Evolutionary conservation across 2,329 filamentous ascomycete genomes (phyloP), one percentile per base, ranked within the genome.

Genomic region (Ramularia endophylla): DNA sequence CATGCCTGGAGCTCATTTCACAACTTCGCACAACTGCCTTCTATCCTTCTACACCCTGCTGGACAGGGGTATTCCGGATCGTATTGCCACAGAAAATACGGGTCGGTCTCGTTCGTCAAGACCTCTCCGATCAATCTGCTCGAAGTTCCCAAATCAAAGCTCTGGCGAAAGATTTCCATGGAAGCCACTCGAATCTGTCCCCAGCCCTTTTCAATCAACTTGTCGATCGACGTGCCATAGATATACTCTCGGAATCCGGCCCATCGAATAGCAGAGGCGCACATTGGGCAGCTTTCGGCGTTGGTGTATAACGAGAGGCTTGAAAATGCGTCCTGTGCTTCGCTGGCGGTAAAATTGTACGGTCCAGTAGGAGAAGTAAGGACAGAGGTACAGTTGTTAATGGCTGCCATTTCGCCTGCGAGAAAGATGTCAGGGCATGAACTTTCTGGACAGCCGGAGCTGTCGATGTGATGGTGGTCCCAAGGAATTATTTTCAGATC

Each of bases 221-320:
- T 63, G 17, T 68, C 61, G 44, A 75, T 73, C 18, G 64, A 69
- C 1, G 72, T 76, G 5, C 73, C 73, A 50, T 71, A 78, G 6
- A 78, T 65, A 52, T 73, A 74, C 57, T 77, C 75, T 27, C 61
- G 64, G 60, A 78, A 76, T 0, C 72, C 72, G 0, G 73, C 65
- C 72, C 72, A 78, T 2, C 73, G 68, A 46, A 78, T 75, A 0
- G 73, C 74, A 5, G 72, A 68, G 1, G 75, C 73, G 50, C 75
- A 79, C 69, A 78, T 79, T 5, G 74, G 70, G 54, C 75, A 78
- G 42, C 68, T 71, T 56, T 78, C 74, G 2, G 69, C 74, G 53
- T 74, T 78, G 16, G 74, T 78, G 56, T 78, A 78, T 3, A 78
- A 56, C 4, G 68, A 68, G n/a, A 78, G 56, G 12, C 63, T 49